Base-by-base conservation (phyloP, 768 basidiomycete species). In the Leccinum sublutescens region DNA sequence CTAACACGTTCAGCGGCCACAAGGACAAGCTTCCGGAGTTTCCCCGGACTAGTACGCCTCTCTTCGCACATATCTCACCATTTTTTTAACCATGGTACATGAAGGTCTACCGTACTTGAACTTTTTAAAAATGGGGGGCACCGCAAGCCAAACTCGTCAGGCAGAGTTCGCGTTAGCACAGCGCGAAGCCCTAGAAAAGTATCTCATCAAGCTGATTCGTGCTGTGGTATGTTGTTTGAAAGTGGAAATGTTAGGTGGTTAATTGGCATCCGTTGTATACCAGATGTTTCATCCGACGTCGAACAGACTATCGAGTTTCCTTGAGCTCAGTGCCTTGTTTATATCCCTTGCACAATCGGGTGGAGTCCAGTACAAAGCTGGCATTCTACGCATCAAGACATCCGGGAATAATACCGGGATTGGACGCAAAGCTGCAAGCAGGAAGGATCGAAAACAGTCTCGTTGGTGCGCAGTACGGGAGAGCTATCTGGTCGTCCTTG, bases 271-370 rank as follows among this genome's bases (percentile, higher is more conserved):
- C 38, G 58, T 62, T 27, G 54, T 48, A 29, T 48, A 31, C 52
- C 9, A 96, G 95, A 97, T 98, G 91, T 97, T 96, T 74, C 93
- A 95, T 67, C 93, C 95, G 1, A 86, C 93, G 21, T 83, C 93
- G 1, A 98, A 98, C 68, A 85, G 95, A 34, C 76, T 99, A 0
- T 86, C 88, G 45, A 87, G 87, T 5, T 99, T 98, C 74, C 81
- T 99, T 50, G 97, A 99, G 73, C 81, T 98, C 48, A 95, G 91
- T 48, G 87, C 95, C 1, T 77, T 98, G 27, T 95, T 89, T 9
- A 84, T 98, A 58, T 71, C 84, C 10, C 81, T 95, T 19, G 92
- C 95, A 0, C 82, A 82, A 54, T 82, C 85, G 2, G 95, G 95
- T 10, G 94, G 95, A 6, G 76, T 83, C 23, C 96, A 98, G 68